A percentile compares a stretch with the other conserved stretches of the same genome.
phyloP scores from a whole-genome alignment of 805 yeast genomes.

The Sugiyamaella floridensis region DNA sequence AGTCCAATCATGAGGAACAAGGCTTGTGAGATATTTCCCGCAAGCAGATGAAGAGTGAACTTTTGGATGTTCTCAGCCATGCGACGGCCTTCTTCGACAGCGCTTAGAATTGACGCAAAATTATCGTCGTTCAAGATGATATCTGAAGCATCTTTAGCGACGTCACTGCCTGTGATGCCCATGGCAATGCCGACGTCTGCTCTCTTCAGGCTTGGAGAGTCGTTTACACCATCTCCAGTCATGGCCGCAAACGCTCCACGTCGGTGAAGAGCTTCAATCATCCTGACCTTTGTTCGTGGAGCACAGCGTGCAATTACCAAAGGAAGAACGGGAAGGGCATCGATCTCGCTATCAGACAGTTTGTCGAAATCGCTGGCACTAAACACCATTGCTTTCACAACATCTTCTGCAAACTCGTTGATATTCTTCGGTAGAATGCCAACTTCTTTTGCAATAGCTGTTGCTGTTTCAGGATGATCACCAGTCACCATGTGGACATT shows the following conservation, averaged over 20 bases:
- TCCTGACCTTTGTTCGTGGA: slow-evolving; percentile 72
- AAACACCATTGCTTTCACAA: slow-evolving; percentile 63
- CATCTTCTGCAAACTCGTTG: slow-evolving; percentile 44
- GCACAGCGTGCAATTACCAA: slow-evolving; percentile 78
- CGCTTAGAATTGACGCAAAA: slow-evolving; percentile 71
- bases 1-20: slow-evolving; percentile 63
- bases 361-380: slow-evolving; percentile 66
- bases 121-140: slow-evolving; percentile 71
- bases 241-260: slow-evolving; percentile 62
- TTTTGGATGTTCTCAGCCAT: slow-evolving; percentile 75
- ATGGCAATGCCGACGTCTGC: slow-evolving; percentile 81
- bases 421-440: slow-evolving; percentile 64
- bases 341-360: slow-evolving; percentile 53
- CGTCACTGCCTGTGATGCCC: slow-evolving; percentile 78
- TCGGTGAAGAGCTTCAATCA: slow-evolving; percentile 70
- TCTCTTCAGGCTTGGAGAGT: slow-evolving; percentile 66
- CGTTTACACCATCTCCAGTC: slow-evolving; percentile 84
- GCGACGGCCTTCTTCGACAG: slow-evolving; percentile 73
- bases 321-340: slow-evolving; percentile 58
- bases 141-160: slow-evolving; percentile 78
- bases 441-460: slow-evolving; percentile 74
- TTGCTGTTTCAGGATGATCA: slow-evolving; percentile 72
- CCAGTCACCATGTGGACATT: slow-evolving; percentile 79
- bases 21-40: slow-evolving; percentile 69
- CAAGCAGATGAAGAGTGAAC: slow-evolving; percentile 65